These are phyloP conservation scores for Neofusicoccum sp. DNA, from an alignment of 2,329 filamentous ascomycete species.

Conservation along the genomic window DNA sequence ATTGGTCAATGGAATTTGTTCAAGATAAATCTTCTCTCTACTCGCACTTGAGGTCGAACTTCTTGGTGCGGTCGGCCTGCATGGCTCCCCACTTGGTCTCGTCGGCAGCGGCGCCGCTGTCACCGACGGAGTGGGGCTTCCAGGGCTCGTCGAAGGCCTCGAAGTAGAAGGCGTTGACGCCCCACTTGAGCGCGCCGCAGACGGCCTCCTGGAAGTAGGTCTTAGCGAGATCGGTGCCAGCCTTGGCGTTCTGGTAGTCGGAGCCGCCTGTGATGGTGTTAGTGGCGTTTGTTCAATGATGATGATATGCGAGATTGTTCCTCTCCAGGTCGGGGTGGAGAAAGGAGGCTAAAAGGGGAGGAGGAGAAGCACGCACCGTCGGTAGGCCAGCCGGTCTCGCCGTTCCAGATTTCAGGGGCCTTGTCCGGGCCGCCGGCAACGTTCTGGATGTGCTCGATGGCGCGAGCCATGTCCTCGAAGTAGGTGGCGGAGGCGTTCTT, in stretches of 20 bases:
- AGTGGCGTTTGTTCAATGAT: too few species aligned
- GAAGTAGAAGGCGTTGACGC: constrained; percentile 71
- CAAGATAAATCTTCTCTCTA: neutral
- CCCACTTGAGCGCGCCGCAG: constrained; percentile 66
- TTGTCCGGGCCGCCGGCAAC: constrained; percentile 56
- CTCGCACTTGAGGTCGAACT: constrained; percentile 50
- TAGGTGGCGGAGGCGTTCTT: constrained; percentile 63
- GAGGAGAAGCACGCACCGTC: constrained; percentile 36
- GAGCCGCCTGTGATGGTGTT: constrained; percentile 51
- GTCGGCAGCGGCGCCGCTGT: constrained; percentile 62
- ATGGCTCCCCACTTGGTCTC: constrained; percentile 73
- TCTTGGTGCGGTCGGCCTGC: constrained; percentile 59
- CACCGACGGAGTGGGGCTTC: constrained; percentile 66
- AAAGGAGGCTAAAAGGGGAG: constrained; percentile 4
- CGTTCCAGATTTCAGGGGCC: constrained; percentile 66
- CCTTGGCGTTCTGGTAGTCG: constrained; percentile 63
- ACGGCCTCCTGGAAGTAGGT: constrained; percentile 64
- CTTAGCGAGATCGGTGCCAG: constrained; percentile 60
- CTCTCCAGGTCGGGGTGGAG: constrained; percentile 18
- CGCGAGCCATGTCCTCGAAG: constrained; percentile 68
- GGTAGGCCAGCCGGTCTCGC: constrained; percentile 70
- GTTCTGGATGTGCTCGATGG: constrained; percentile 63
- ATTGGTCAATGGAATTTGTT: neutral
- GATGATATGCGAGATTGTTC: constrained; percentile 20
- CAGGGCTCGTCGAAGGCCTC: constrained; percentile 74